These are phyloP conservation scores for Cladosporium sphaerospermum DNA, from an alignment of 2,329 filamentous ascomycete genomes.

Conservation along the genomic window DNA sequence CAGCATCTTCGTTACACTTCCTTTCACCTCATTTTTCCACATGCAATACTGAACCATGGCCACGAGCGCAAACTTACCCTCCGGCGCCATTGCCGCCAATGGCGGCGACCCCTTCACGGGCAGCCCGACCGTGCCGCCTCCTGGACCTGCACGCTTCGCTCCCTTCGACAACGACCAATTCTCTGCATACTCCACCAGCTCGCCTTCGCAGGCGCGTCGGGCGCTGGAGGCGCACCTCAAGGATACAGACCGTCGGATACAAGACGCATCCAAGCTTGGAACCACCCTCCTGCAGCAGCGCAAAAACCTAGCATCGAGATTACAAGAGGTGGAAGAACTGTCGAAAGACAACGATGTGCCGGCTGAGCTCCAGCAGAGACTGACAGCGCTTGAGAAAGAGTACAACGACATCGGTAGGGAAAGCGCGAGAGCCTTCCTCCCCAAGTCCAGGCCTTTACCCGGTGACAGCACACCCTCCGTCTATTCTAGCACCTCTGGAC, in stretches of 20 bases:
- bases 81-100: slow-evolving; percentile 36
- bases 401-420: slow-evolving; percentile 91
- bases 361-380: slow-evolving; percentile 72
- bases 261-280: slow-evolving; percentile 84
- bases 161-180: slow-evolving; percentile 73
- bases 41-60: slow-evolving; percentile 31
- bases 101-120: slow-evolving; percentile 41
- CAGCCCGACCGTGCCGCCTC: slow-evolving; percentile 27
- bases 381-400: slow-evolving; percentile 84
- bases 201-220: slow-evolving; percentile 79
- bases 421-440: slow-evolving; percentile 81
- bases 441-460: slow-evolving; percentile 46
- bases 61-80: slow-evolving; percentile 35
- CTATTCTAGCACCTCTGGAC: slow-evolving; percentile 71
- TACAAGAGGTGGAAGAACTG: slow-evolving; percentile 73
- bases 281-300: slow-evolving; percentile 83
- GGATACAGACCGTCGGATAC: slow-evolving; percentile 85
- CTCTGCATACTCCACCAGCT: slow-evolving; percentile 66
- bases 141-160: slow-evolving; percentile 63
- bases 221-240: slow-evolving; percentile 85
- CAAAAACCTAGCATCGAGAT: slow-evolving; percentile 70
- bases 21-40: background rate
- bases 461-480: slow-evolving; percentile 29
- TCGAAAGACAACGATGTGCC: slow-evolving; percentile 65
- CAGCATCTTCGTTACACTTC: background rate